These are phyloP conservation scores for Boletus coccyginus DNA, from an alignment of 768 basidiomycete species.

Conservation along the genomic window DNA sequence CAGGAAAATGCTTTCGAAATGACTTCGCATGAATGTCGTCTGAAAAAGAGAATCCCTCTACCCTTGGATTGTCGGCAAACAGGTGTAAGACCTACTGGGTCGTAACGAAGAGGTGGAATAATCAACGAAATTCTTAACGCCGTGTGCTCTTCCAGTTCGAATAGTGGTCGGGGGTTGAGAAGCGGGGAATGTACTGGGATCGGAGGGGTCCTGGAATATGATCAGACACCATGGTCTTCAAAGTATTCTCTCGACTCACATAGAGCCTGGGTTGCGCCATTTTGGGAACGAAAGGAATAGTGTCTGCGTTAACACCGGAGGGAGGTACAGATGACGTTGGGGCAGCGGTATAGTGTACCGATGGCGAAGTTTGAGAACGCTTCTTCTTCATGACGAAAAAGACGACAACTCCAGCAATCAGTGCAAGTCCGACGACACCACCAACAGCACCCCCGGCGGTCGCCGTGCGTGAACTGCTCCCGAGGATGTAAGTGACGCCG, in stretches of 20 bases:
- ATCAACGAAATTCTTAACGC: not conserved
- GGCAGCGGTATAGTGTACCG: slow-evolving; percentile 12
- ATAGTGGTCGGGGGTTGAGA: slow-evolving; percentile 20
- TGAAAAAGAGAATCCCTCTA: not conserved
- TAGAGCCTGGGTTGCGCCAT: slow-evolving; percentile 30
- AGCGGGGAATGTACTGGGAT: slow-evolving; percentile 37
- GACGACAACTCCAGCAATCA: slow-evolving; percentile 39
- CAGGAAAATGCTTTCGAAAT: not conserved
- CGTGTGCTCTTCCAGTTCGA: slow-evolving; percentile 1
- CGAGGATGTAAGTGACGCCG: slow-evolving; percentile 14
- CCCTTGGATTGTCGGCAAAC: slow-evolving; percentile 26
- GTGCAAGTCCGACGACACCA: slow-evolving; percentile 51
- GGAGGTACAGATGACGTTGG: not conserved
- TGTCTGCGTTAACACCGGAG: slow-evolving; percentile 5
- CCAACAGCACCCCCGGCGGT: slow-evolving; percentile 66
- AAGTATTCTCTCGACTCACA: slow-evolving; percentile 18
- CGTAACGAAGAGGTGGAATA: slow-evolving; percentile 10
- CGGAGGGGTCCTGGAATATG: slow-evolving; percentile 32
- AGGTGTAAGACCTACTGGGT: slow-evolving; percentile 22
- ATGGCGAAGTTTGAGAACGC: slow-evolving; percentile 22
- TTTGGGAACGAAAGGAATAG: slow-evolving; percentile 12
- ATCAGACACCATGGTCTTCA: not conserved
- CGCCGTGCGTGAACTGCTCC: slow-evolving; percentile 38
- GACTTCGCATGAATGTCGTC: too few relatives aligned
- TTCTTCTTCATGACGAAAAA: slow-evolving; percentile 38